These are phyloP conservation scores for Suillus cothurnatus DNA, from an alignment of 768 basidiomycete species.

Conservation along the genomic window DNA sequence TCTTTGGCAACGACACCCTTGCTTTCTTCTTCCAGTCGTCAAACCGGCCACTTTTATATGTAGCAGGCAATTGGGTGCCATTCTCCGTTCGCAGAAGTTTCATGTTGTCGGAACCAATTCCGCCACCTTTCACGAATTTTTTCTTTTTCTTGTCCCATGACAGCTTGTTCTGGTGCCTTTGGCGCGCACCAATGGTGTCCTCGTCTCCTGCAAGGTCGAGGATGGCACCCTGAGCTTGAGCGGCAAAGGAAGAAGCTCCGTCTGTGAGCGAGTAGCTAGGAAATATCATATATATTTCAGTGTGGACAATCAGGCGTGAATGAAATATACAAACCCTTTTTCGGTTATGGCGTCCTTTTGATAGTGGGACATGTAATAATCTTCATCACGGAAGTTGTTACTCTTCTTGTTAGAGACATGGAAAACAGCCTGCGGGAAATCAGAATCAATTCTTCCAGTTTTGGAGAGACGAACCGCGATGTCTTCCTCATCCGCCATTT, in stretches of 20 bases:
- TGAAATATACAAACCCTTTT: conserved; percentile 70
- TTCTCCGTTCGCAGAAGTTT: conserved; percentile 94
- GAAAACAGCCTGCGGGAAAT: conserved; percentile 60
- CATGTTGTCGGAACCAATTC: conserved; percentile 87
- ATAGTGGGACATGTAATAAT: conserved; percentile 91
- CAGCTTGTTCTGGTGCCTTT: conserved; percentile 53
- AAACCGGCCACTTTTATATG: conserved; percentile 91
- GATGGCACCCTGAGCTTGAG: conserved; percentile 76
- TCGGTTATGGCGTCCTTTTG: conserved; percentile 87
- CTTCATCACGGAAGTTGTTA: conserved; percentile 68
- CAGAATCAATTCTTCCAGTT: conserved; percentile 7
- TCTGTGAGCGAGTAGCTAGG: conserved; percentile 85
- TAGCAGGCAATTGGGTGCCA: conserved; percentile 87
- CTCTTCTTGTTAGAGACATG: conserved; percentile 50
- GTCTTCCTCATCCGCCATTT: conserved; percentile 81
- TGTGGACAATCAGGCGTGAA: neutral
- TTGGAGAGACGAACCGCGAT: conserved; percentile 55
- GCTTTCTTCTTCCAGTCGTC: conserved; percentile 92
- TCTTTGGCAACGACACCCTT: conserved; percentile 68
- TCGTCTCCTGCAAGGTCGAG: conserved; percentile 88
- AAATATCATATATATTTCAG: neutral
- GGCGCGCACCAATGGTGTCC: conserved; percentile 56
- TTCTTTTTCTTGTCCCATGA: conserved; percentile 98
- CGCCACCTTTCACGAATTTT: conserved; percentile 86
- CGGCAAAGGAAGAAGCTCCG: conserved; percentile 82